Evolutionary conservation across 345 rosid species (phyloP).

Genomic region (Mangifera indica): DNA sequence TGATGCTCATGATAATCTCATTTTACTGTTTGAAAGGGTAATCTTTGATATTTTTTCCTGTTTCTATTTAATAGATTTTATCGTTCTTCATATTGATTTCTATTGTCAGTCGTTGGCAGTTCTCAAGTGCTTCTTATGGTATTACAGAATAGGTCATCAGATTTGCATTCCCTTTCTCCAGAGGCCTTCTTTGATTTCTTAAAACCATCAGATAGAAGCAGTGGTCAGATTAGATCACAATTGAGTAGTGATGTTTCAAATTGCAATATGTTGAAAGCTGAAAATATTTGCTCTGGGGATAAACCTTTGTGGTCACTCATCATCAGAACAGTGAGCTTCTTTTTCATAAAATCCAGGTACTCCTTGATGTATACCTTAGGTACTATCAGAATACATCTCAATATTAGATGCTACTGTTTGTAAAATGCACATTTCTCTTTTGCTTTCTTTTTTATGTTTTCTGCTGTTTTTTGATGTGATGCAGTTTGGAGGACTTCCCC

Average conservation of each 20-base stretch:
- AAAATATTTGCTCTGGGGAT: constrained; percentile 27
- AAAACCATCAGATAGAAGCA: constrained; percentile 51
- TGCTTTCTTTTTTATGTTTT: constrained; percentile 25
- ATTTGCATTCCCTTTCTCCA: constrained; percentile 35
- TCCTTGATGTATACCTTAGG: not conserved
- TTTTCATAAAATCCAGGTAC: constrained; percentile 71
- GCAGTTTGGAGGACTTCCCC: constrained; percentile 69
- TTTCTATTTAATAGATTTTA: not conserved
- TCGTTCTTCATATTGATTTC: constrained; percentile 7
- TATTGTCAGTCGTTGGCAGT: not conserved
- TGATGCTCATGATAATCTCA: constrained; percentile 81
- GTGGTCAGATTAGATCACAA: constrained; percentile 8
- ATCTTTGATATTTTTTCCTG: constrained; percentile 15
- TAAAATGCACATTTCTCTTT: constrained; percentile 3
- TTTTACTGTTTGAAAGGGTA: constrained; percentile 77
- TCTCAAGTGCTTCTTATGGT: constrained; percentile 35
- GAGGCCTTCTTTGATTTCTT: constrained; percentile 57
- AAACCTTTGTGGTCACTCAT: constrained; percentile 59
- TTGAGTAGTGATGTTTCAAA: constrained; percentile 25
- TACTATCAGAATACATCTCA: not conserved
- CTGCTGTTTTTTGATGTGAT: constrained; percentile 7
- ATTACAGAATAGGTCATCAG: constrained; percentile 73
- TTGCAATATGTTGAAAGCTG: constrained; percentile 26
- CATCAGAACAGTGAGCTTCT: constrained; percentile 64
- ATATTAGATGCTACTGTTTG: not conserved